A percentile compares a stretch with the other conserved stretches of the same genome.
Evolutionary conservation across 495 filamentous ascomycete genomes (phyloP).

Genomic region (Daldinia vernicosa): DNA sequence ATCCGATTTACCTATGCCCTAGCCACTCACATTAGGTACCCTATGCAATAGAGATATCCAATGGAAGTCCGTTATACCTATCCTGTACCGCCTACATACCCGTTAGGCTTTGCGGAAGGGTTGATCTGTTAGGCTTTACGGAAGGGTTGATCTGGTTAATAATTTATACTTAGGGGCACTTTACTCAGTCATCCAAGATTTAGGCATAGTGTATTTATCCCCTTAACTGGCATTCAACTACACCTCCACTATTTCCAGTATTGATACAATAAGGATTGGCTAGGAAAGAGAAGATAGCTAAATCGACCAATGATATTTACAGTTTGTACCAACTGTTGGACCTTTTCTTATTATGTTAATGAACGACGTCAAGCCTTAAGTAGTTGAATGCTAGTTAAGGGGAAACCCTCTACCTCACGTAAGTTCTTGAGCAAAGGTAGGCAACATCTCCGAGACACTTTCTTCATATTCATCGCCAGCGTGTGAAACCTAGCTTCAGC

Average conservation of each 20-base stretch:
- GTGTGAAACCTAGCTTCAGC: slow-evolving; percentile 28
- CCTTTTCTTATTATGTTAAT: too few relatives aligned
- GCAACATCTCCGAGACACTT: slow-evolving; percentile 37
- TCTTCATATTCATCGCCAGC: slow-evolving; percentile 17
- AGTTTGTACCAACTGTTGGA: too few relatives aligned
- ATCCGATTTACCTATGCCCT: slow-evolving; percentile 1
- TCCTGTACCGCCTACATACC: too few relatives aligned
- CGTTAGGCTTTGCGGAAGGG: slow-evolving; percentile 19
- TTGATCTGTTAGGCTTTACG: slow-evolving; percentile 18
- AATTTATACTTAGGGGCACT: background rate
- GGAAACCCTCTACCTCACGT: slow-evolving; percentile 19
- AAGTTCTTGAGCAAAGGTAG: slow-evolving; percentile 17
- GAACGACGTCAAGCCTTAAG: too few relatives aligned
- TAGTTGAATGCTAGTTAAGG: too few relatives aligned
- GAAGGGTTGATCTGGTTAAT: slow-evolving; percentile 33
- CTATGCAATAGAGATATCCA: slow-evolving; percentile 5
- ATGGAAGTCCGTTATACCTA: slow-evolving; percentile 13
- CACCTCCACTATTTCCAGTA: too few relatives aligned
- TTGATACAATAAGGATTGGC: too few relatives aligned
- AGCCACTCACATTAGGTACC: background rate
- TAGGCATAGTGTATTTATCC: background rate
- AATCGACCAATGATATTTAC: too few relatives aligned
- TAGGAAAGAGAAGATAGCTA: too few relatives aligned
- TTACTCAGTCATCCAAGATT: background rate
- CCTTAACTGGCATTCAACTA: too few relatives aligned